Evolutionary conservation across 2,329 filamentous ascomycete species (phyloP), one percentile per base, ranked within the genome.

Genomic region (Hansfordia pulvinata): DNA sequence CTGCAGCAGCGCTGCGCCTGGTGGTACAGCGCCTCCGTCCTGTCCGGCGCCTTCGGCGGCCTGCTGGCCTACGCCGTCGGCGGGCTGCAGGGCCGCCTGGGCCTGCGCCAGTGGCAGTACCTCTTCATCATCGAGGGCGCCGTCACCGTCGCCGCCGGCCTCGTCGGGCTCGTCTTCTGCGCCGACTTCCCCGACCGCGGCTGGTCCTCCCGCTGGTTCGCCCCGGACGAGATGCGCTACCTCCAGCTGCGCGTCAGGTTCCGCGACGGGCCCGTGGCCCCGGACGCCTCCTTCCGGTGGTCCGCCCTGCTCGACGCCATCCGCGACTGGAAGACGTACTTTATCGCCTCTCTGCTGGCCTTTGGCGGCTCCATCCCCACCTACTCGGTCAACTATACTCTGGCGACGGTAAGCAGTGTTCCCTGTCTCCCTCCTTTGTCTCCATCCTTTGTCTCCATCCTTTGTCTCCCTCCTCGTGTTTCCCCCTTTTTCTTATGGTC

Each of bases 31-130:
- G 58, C 71, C 18, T 47, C 73, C 1, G 67, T 74, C 19, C 58
- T 63, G 4, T 47, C 73, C 4, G 67, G 61, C 35, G 59, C 68
- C 0, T 72, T 74, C 30, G 68, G 68, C 0, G 74, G 74, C 31
- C 45, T 75, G 3, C 38, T 73, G 10, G 63, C 64, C 7, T 46
- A 49, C n/a, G 53, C 44, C 3, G 47, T 51, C 15, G 40, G 40
- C n/a, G 38, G 37, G 16, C 39, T 55, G 31, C 46, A 53, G 26
- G 42, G 47, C 15, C 36, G 37, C 6, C 29, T 33, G 13, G 50
- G 50, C 1, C 30, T 50, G 17, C 32, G 32, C 8, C 49, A 44
- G 9, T 57, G 53, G 53, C 37, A 40, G 28, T 56, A 51, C 50
- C 37, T 35, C n/a, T 35, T 31, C 30, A 22, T 33, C 8, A 35